Conservation (phyloP, 2,329 filamentous ascomycete species). For the Trichoderma sp. region DNA sequence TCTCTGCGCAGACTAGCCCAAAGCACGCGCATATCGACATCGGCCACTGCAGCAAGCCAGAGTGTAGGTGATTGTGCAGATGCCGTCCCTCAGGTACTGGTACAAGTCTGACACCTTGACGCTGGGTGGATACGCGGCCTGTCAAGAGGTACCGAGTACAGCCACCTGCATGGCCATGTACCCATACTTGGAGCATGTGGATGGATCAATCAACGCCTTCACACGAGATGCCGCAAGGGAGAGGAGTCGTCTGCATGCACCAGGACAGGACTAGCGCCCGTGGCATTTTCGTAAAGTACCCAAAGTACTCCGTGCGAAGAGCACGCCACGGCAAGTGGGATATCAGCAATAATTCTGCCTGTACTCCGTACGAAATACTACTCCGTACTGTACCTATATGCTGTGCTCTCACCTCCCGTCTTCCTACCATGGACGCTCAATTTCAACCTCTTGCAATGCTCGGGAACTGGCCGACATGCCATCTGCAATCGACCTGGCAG, state of each 20-base stretch:
- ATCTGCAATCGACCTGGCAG: not conserved
- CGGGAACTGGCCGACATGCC: constrained; percentile 1
- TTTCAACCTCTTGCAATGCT: not conserved
- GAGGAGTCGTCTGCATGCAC: not conserved
- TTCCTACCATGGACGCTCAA: not conserved
- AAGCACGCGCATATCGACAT: constrained; percentile 17
- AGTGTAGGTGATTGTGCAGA: not conserved
- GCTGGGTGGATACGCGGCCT: not conserved
- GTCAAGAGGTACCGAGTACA: not conserved
- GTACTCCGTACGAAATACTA: not conserved
- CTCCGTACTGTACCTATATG: not conserved
- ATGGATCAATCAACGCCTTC: not conserved
- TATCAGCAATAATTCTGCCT: not conserved
- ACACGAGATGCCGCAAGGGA: not conserved
- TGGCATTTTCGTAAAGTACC: not conserved
- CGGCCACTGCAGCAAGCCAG: not conserved
- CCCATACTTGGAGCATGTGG: not conserved
- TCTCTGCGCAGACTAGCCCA: not conserved
- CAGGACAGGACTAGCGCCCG: constrained; percentile 1
- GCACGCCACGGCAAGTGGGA: not conserved
- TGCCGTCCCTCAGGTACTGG: not conserved
- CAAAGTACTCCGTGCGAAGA: not conserved
- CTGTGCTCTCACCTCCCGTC: no score
- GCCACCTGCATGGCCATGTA: not conserved
- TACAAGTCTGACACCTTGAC: not conserved